Conservation (phyloP, 345 rosid genomes). For the Eutrema yunnanense region DNA sequence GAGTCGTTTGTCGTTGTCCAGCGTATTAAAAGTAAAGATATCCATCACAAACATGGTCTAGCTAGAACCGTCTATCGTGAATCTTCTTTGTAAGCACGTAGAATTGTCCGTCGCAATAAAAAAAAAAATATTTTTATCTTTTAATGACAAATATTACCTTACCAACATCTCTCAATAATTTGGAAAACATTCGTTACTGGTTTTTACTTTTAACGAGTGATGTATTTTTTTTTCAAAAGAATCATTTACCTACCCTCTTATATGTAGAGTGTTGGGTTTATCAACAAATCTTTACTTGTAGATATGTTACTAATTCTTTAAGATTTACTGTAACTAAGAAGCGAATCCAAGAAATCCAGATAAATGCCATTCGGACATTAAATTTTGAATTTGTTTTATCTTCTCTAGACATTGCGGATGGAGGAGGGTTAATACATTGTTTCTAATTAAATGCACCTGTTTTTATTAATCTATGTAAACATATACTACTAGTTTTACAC, state of each 20-base stretch:
- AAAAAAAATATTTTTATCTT: too few species aligned
- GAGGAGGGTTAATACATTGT: constrained; percentile 19
- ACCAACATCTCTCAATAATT: not conserved
- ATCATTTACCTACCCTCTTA: too few species aligned
- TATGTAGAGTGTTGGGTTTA: not conserved
- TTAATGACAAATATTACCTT: too few species aligned
- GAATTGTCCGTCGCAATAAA: too few species aligned
- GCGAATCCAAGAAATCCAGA: constrained; percentile 25
- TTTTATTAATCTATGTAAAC: not conserved
- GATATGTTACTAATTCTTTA: not conserved
- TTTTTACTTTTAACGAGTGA: too few species aligned
- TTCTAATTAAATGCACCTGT: constrained; percentile 21
- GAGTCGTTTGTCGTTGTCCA: too few species aligned
- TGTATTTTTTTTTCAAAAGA: too few species aligned
- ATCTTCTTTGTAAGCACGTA: too few species aligned
- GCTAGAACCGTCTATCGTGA: too few species aligned
- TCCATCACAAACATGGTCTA: too few species aligned
- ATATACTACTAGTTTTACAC: not conserved
- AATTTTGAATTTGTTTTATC: constrained; percentile 18
- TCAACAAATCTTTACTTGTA: not conserved
- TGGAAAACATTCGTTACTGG: too few species aligned
- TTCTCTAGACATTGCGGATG: constrained; percentile 25
- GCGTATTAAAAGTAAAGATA: too few species aligned
- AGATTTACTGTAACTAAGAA: not conserved
- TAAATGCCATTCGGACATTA: not conserved